Base-by-base conservation (phyloP, 2,329 filamentous ascomycete genomes). In the Fusarium sp. region DNA sequence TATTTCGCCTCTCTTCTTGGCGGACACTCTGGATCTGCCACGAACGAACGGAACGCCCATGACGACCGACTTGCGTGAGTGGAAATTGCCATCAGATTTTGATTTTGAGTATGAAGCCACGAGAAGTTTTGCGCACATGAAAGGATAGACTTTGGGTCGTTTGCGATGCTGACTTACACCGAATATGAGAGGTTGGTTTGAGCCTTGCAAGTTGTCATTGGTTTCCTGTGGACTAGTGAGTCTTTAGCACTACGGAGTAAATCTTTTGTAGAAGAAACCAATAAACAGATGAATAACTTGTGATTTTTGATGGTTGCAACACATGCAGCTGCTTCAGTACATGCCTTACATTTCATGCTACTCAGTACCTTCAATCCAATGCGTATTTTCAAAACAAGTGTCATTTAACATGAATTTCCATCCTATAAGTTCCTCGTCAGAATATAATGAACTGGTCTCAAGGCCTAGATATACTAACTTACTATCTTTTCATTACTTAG, bases 1-100 rank as follows among this genome's bases (percentile, higher is more conserved):
- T 36, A 74, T 31, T 39, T 79, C 33, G 7, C 36, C 31, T 28
- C 59, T n/a, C 54, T 41, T 7, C 39, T 72, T 44, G 59, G 66
- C 5, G 44, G 36, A 22, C 54, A 45, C 26, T 36, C 36, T 15
- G 18, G 51, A 31, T n/a, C 48, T 31, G 26, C 33, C 7, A 41
- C 45, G 26, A 61, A 24, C 22, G n/a, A 24, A 5, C 12, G 13
- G 0, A 7, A 52, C 38, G 28, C 18, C 3, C 10, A 17, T 6
- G 12, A 38, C 20, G 42, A 66, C 22, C 20, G 17, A 14, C 14
- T 31, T 48, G 47, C 42, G 9, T 69, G 9, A 52, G 44, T 39
- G 13, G 45, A 20, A 15, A 57, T 12, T 20, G 11, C 4, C 7
- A 7, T 33, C 36, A 15, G 7, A 9, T 39, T 54, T 42, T 55